Conservation (phyloP, 2,329 filamentous ascomycete species). For the Elsinoe fawcettii region DNA sequence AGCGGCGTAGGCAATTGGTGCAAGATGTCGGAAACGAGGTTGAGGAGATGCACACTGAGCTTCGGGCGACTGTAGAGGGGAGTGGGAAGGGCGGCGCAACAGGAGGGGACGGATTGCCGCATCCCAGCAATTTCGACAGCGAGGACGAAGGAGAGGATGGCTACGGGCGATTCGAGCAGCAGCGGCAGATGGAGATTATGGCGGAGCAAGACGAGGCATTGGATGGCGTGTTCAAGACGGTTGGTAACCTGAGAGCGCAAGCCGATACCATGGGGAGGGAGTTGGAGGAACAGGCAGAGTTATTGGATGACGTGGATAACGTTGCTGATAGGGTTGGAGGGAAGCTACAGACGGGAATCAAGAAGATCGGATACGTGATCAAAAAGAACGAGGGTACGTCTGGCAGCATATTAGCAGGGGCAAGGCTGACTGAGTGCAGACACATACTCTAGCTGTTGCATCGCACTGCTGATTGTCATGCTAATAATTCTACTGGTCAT, state of each 20-base stretch:
- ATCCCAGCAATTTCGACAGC: constrained; percentile 46
- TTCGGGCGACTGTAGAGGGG: constrained; percentile 51
- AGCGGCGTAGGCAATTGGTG: constrained; percentile 70
- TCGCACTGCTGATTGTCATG: constrained; percentile 78
- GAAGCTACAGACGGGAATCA: constrained; percentile 75
- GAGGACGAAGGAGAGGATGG: constrained; percentile 48
- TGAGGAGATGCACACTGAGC: constrained; percentile 78
- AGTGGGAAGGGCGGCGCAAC: constrained; percentile 33
- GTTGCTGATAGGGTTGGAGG: constrained; percentile 82
- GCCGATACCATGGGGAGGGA: constrained; percentile 94
- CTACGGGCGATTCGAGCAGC: constrained; percentile 79
- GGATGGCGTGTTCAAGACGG: constrained; percentile 86
- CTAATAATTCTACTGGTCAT: constrained; percentile 80
- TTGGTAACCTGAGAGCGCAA: constrained; percentile 82
- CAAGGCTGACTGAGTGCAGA: constrained; percentile 35
- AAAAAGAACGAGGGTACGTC: constrained; percentile 76
- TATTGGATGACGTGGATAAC: constrained; percentile 77
- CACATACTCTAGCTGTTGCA: constrained; percentile 78
- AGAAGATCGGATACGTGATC: constrained; percentile 77
- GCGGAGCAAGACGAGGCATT: constrained; percentile 88
- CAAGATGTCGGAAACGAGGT: constrained; percentile 84
- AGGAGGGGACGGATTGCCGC: constrained; percentile 49
- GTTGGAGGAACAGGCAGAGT: constrained; percentile 85
- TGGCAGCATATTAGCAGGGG: no score
- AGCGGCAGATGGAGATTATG: constrained; percentile 87